phyloP scores from a whole-genome alignment of 768 basidiomycete genomes.

The Trametes gibbosa region DNA sequence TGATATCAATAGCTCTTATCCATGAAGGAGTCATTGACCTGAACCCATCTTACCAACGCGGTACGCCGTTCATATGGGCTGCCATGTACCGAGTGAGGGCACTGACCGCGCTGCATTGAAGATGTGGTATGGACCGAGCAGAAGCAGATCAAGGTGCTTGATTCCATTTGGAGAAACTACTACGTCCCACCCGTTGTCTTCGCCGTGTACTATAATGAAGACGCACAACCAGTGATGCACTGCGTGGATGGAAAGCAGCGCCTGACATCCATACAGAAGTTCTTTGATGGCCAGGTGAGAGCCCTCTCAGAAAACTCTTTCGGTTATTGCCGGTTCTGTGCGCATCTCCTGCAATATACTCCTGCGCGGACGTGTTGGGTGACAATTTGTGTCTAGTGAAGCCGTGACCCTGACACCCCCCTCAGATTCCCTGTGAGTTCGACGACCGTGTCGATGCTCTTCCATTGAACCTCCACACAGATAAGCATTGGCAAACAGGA shows the following conservation, averaged over 20 bases:
- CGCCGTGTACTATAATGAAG: conserved; percentile 38
- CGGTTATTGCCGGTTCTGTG: too few relatives aligned
- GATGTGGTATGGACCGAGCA: conserved; percentile 74
- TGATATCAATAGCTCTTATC: conserved; percentile 47
- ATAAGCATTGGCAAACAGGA: conserved; percentile 54
- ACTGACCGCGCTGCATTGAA: conserved; percentile 24
- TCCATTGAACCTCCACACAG: conserved; percentile 35
- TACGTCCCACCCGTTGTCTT: conserved; percentile 54
- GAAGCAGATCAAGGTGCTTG: conserved; percentile 58
- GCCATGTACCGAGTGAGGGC: neutral
- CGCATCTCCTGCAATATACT: neutral
- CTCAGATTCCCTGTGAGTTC: conserved; percentile 54
- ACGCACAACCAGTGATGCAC: conserved; percentile 39
- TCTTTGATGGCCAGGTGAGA: conserved; percentile 45
- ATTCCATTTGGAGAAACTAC: conserved; percentile 53
- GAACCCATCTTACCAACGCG: conserved; percentile 71
- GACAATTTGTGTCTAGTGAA: neutral
- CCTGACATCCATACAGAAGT: conserved; percentile 45
- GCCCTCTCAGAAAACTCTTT: too few relatives aligned
- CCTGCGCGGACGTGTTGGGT: neutral
- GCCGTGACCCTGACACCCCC: neutral
- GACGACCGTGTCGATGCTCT: conserved; percentile 16
- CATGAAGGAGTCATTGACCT: conserved; percentile 71
- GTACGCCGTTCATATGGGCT: conserved; percentile 38
- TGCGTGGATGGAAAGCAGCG: conserved; percentile 57